Percentiles rank a stretch among this genome's conserved stretches.
These are phyloP conservation scores for Xylariaceae sp. DNA, from an alignment of 2,329 filamentous ascomycete species.

Conservation along the genomic window DNA sequence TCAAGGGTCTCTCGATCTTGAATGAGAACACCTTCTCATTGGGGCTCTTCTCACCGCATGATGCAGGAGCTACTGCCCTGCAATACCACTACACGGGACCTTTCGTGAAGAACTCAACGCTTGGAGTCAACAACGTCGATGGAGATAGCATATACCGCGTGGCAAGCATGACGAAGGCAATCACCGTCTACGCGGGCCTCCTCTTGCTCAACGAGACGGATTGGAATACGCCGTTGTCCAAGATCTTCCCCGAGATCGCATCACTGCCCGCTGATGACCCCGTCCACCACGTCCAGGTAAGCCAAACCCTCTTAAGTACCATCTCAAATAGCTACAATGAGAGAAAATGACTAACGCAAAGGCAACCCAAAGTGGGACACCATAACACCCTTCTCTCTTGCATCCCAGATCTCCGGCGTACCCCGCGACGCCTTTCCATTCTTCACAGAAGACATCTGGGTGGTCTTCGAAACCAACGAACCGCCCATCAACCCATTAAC, in stretches of 20 bases:
- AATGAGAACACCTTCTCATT: constrained; percentile 37
- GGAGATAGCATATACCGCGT: constrained; percentile 41
- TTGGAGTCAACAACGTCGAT: constrained; percentile 35
- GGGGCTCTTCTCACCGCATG: constrained; percentile 37
- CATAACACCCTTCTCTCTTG: constrained; percentile 31
- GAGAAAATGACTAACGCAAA: too few species aligned
- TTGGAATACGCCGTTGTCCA: constrained; percentile 32
- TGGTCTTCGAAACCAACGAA: constrained; percentile 8
- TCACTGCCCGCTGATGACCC: constrained; percentile 13
- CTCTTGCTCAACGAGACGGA: constrained; percentile 31
- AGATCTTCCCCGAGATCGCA: constrained; percentile 30
- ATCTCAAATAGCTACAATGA: too few species aligned
- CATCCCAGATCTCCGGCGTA: constrained; percentile 30
- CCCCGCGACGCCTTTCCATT: constrained; percentile 24
- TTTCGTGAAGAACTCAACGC: constrained; percentile 27
- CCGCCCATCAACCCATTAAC: constrained; percentile 12
- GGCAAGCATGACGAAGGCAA: constrained; percentile 37
- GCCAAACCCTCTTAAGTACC: too few species aligned
- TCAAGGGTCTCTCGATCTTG: constrained; percentile 15
- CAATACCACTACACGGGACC: constrained; percentile 35
- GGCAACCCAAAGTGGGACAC: too few species aligned
- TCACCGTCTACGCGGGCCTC: constrained; percentile 37
- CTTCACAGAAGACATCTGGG: constrained; percentile 10
- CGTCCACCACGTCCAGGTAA: constrained; percentile 20
- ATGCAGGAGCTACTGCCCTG: constrained; percentile 27